Evolutionary conservation across 2,329 filamentous ascomycete species (phyloP), one percentile per base, ranked within the genome.

Genomic region (Claviceps pusilla): DNA sequence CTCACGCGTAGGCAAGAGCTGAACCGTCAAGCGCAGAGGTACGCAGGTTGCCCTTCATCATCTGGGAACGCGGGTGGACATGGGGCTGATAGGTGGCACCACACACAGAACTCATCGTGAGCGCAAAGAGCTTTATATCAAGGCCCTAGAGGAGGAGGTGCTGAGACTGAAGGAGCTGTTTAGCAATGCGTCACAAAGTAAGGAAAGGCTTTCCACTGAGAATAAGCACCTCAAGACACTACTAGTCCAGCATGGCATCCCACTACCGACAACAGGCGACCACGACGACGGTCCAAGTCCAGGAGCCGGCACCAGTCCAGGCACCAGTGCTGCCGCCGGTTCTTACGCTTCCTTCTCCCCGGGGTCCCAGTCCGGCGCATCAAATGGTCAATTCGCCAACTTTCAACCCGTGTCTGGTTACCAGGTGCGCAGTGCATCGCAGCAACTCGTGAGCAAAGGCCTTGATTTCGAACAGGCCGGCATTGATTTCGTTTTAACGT

Each of bases 11-110:
- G 91, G 59, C 93, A 97, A 66, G 91, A 97, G 69, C 74, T 97
- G 57, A 97, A 97, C 66, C 82, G 93, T 59, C 91, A 97, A 72
- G 93, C 93, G 35, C 93, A 97, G 70, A 85, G 90, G 90, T 94
- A 80, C 61, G 70, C 57, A 7, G 28, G 11, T 37, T 9, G 2
- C 6, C n/a, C n/a, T 14, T 14, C 33, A 29, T 43, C 1, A 33
- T 39, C 14, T 14, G 14, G 9, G n/a, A 12, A 31, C n/a, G 28
- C 24, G 45, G 7, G 45, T 31, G 7, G 12, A 50, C 9, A 29
- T 5, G 14, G 28, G 7, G 41, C 37, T 41, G 29, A 49, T 35
- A 39, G 45, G 9, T 37, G 19, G 14, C 51, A 24, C 24, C 24
- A 24, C 24, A 16, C 48, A 6, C 42, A 95, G 93, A 65, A 97